Conservation (phyloP, 148 eudicot genomes). For the Nepenthes mirabilis region DNA sequence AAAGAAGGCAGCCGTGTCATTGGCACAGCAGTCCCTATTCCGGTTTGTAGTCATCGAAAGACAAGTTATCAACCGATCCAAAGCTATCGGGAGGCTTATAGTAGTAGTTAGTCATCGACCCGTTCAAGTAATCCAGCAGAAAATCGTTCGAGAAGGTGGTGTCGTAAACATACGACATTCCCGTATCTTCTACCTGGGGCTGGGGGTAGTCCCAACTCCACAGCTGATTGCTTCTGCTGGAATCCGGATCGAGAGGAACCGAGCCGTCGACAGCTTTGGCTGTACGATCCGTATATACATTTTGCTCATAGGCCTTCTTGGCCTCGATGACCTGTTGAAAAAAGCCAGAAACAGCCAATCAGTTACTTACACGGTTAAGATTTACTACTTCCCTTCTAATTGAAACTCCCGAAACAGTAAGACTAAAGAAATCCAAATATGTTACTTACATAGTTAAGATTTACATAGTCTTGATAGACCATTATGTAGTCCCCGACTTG, state of each 20-base stretch:
- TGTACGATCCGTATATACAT: background rate
- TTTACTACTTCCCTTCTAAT: background rate
- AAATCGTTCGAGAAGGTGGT: background rate
- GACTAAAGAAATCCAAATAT: background rate
- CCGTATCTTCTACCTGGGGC: background rate
- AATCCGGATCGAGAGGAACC: background rate
- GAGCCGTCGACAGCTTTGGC: background rate
- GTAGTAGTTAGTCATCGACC: background rate
- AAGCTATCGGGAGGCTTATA: background rate
- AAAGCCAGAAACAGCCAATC: background rate
- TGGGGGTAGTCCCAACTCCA: background rate
- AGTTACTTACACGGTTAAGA: background rate
- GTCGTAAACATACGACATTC: background rate
- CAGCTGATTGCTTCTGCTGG: background rate
- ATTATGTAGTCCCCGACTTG: background rate
- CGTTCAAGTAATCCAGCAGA: slow-evolving; percentile 1
- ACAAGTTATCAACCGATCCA: slow-evolving; percentile 1
- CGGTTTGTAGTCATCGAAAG: background rate
- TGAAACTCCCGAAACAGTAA: background rate
- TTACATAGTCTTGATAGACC: background rate
- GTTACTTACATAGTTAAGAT: background rate
- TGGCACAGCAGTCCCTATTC: too few relatives aligned
- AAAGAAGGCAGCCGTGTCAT: too few relatives aligned
- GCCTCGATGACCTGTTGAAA: background rate
- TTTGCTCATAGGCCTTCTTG: background rate